These are phyloP conservation scores for Neurospora sublineolata DNA, from an alignment of 495 filamentous ascomycete genomes.

Conservation along the genomic window DNA sequence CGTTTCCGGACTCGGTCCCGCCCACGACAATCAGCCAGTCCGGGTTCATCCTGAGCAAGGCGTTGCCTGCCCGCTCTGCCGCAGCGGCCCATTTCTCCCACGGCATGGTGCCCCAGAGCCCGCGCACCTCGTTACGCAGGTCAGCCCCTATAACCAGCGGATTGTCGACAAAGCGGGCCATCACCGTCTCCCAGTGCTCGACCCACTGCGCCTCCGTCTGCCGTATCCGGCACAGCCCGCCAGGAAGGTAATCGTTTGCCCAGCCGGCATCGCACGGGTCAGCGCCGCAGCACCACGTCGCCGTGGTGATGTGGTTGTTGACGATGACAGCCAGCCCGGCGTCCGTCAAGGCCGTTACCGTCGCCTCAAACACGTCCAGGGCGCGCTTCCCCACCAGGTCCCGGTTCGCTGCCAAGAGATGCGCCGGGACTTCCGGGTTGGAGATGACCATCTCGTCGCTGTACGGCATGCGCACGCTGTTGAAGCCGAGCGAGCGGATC, in stretches of 20 bases:
- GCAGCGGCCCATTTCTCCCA: conserved; percentile 48
- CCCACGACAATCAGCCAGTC: conserved; percentile 54
- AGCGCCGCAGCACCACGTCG: conserved; percentile 49
- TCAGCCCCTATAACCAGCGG: conserved; percentile 47
- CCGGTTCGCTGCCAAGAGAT: conserved; percentile 39
- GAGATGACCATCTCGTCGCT: conserved; percentile 46
- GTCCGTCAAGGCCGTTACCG: conserved; percentile 42
- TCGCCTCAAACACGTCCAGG: conserved; percentile 42
- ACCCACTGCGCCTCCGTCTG: conserved; percentile 51
- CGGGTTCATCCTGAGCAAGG: conserved; percentile 40
- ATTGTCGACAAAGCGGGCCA: conserved; percentile 39
- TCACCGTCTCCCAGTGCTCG: conserved; percentile 46
- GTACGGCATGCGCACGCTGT: conserved; percentile 52
- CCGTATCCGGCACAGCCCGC: conserved; percentile 37
- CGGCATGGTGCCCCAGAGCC: conserved; percentile 51
- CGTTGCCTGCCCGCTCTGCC: conserved; percentile 44
- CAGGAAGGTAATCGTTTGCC: conserved; percentile 42
- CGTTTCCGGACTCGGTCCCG: conserved; percentile 48
- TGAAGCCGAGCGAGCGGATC: conserved; percentile 46
- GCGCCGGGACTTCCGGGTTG: conserved; percentile 37
- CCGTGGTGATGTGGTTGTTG: conserved; percentile 52
- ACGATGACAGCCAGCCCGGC: conserved; percentile 47
- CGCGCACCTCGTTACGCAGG: conserved; percentile 49
- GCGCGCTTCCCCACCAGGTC: conserved; percentile 41
- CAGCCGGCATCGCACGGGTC: conserved; percentile 50